Percentiles rank a stretch among this genome's conserved stretches.
Evolutionary conservation across 2,329 filamentous ascomycete species (phyloP).

Genomic region (Ceratocystis cubensis): DNA sequence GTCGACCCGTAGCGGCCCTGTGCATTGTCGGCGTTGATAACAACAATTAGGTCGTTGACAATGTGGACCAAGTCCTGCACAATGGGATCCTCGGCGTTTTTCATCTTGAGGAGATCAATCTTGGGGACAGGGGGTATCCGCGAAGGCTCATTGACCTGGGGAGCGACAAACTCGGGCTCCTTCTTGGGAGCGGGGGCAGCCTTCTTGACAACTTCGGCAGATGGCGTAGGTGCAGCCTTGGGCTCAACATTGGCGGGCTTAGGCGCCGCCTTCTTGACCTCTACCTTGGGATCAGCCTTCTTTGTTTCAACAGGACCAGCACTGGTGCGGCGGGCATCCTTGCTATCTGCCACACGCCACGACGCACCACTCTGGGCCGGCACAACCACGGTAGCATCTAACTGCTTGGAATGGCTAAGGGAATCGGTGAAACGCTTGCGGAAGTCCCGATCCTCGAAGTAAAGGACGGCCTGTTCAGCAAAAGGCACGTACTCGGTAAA

Average conservation of each 20-base stretch:
- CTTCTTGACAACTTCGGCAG: conserved; percentile 26
- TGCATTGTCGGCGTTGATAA: conserved; percentile 77
- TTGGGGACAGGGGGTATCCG: conserved; percentile 50
- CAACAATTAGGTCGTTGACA: conserved; percentile 88
- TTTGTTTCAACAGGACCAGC: conserved; percentile 33
- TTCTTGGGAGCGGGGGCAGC: conserved; percentile 23
- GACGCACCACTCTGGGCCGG: conserved; percentile 75
- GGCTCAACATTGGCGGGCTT: conserved; percentile 25
- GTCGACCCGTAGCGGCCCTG: conserved; percentile 64
- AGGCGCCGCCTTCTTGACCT: conserved; percentile 26
- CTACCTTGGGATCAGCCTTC: conserved; percentile 26
- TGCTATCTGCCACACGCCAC: conserved; percentile 59
- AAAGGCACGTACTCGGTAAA: conserved; percentile 95
- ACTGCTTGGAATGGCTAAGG: conserved; percentile 38
- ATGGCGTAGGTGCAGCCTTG: conserved; percentile 26
- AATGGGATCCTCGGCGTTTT: conserved; percentile 68
- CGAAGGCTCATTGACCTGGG: conserved; percentile 55
- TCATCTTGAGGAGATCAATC: conserved; percentile 66
- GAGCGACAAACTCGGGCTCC: conserved; percentile 36
- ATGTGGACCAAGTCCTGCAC: conserved; percentile 91
- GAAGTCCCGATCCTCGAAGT: conserved; percentile 91
- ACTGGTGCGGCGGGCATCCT: conserved; percentile 48
- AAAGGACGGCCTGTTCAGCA: conserved; percentile 86
- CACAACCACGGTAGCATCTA: conserved; percentile 65
- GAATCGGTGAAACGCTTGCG: conserved; percentile 61